A percentile compares a stretch with the other conserved stretches of the same genome.
Conservation (phyloP, 768 basidiomycete species). For the Trametes villosa region DNA sequence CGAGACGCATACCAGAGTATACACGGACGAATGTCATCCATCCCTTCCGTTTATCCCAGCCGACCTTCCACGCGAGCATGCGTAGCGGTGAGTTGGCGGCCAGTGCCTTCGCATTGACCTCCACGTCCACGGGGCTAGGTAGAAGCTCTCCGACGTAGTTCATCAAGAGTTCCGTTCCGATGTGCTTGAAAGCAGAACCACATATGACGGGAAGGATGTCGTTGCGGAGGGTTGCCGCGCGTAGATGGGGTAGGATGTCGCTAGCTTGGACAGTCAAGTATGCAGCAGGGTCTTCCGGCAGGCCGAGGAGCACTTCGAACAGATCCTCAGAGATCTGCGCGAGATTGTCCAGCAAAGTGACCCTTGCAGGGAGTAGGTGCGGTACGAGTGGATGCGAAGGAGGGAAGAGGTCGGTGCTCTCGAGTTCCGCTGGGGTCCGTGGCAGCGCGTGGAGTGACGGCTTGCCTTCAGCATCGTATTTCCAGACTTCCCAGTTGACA, state of each 20-base stretch:
- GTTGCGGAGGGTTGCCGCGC: conserved; percentile 65
- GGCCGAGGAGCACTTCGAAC: conserved; percentile 69
- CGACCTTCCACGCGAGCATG: conserved; percentile 86
- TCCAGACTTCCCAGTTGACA: conserved; percentile 84
- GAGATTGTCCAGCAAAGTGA: conserved; percentile 73
- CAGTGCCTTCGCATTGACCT: conserved; percentile 44
- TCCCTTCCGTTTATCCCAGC: conserved; percentile 79
- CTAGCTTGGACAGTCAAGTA: conserved; percentile 64
- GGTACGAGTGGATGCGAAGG: conserved; percentile 67
- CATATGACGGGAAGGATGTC: conserved; percentile 80
- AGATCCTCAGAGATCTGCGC: conserved; percentile 81
- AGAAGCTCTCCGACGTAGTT: conserved; percentile 82
- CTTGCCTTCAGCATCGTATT: conserved; percentile 61
- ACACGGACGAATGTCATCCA: conserved; percentile 95
- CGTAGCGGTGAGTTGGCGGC: conserved; percentile 53
- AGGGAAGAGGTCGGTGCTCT: conserved; percentile 48
- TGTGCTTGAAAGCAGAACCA: conserved; percentile 79
- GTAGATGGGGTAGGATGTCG: conserved; percentile 64
- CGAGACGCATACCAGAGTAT: conserved; percentile 55
- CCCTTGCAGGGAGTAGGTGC: conserved; percentile 69
- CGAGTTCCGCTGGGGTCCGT: conserved; percentile 48
- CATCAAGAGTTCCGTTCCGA: conserved; percentile 82
- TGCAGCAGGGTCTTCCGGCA: conserved; percentile 59
- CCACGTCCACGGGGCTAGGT: conserved; percentile 72
- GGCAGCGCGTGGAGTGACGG: conserved; percentile 53